phyloP scores from a whole-genome alignment of 305 asterid species.

The Ajuga reptans region DNA sequence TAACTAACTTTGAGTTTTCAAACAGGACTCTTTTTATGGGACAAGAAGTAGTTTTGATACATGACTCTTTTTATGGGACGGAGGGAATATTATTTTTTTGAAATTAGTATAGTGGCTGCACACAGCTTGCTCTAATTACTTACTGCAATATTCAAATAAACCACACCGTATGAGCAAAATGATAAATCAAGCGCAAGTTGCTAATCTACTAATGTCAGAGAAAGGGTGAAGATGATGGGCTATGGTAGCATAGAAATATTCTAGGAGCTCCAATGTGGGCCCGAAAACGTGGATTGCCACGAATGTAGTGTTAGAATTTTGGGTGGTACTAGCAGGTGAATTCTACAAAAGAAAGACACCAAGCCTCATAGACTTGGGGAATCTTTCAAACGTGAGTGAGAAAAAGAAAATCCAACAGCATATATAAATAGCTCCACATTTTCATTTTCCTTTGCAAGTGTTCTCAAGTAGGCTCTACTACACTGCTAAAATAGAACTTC shows the following conservation, averaged over 20 bases:
- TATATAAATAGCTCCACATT: conserved; percentile 42
- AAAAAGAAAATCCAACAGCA: conserved; percentile 12
- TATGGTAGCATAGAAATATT: conserved; percentile 28
- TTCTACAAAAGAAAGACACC: conserved; percentile 18
- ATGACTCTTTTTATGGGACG: too few relatives aligned
- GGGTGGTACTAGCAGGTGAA: conserved; percentile 21
- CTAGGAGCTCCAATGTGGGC: conserved; percentile 31
- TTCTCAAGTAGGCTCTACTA: conserved; percentile 19
- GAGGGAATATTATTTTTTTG: too few relatives aligned
- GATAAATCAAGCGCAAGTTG: conserved; percentile 14
- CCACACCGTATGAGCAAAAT: not conserved
- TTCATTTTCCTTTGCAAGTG: conserved; percentile 26
- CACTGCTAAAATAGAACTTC: not conserved
- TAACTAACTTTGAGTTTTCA: too few relatives aligned
- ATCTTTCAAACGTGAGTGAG: conserved; percentile 22
- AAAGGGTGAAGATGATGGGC: conserved; percentile 16
- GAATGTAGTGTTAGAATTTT: conserved; percentile 17
- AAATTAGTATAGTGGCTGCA: not conserved
- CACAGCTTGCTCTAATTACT: not conserved
- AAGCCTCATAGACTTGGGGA: conserved; percentile 13
- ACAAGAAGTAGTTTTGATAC: too few relatives aligned
- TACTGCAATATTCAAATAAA: not conserved
- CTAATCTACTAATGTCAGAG: conserved; percentile 2
- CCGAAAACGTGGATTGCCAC: conserved; percentile 27
- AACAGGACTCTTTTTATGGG: too few relatives aligned